Percentiles rank a stretch among this genome's conserved stretches.
These are phyloP conservation scores for Pelargonium australe DNA, from an alignment of 441 rosid genomes.

Conservation along the genomic window DNA sequence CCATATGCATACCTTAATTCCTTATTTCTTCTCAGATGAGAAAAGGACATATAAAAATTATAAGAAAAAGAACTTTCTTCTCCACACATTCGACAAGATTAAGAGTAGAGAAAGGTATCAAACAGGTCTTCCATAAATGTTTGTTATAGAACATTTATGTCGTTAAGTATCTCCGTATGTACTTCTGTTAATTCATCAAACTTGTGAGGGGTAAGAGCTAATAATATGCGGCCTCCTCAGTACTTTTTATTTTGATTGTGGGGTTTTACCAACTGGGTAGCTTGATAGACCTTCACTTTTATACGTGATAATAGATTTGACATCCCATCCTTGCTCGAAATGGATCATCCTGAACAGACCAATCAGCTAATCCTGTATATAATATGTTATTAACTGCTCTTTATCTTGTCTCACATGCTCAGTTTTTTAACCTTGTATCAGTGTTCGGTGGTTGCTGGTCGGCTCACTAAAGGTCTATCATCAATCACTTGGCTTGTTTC, in stretches of 20 bases:
- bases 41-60: too few relatives aligned
- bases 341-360: neutral
- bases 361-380: neutral
- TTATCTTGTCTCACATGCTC: neutral
- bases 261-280: neutral
- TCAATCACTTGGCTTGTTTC: conserved; percentile 68
- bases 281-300: neutral
- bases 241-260: neutral
- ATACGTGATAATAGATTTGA: neutral
- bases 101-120: too few relatives aligned
- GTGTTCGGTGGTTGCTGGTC: conserved; percentile 79
- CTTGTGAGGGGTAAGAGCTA: neutral
- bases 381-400: conserved; percentile 2
- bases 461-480: conserved; percentile 53
- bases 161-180: neutral
- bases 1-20: neutral
- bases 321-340: conserved; percentile 1
- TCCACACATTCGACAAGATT: too few relatives aligned
- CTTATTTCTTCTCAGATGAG: neutral
- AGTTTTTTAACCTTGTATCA: conserved; percentile 26
- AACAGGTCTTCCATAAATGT: too few relatives aligned
- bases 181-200: neutral
- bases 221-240: neutral
- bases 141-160: neutral
- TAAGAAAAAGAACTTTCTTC: too few relatives aligned